Base-by-base conservation (phyloP, 2,329 filamentous ascomycete genomes). In the Lithohypha guttulata region DNA sequence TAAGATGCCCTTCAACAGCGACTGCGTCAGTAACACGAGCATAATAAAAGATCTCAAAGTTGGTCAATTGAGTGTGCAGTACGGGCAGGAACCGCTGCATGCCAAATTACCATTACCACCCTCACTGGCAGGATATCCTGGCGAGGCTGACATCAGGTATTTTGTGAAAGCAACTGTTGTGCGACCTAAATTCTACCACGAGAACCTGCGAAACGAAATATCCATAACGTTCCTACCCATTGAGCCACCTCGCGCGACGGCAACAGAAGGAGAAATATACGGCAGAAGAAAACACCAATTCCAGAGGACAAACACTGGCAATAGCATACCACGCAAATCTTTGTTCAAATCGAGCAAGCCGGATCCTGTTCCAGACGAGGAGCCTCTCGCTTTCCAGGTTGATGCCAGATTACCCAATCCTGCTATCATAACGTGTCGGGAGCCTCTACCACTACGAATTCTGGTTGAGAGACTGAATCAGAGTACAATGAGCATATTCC, bases 161-260 rank as follows among this genome's bases (percentile, higher is more conserved):
- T 98, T 84, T 57, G 72, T 96, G 56, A 98, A 98, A 59, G 85
- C 82, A n/a, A 96, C 91, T 0, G 78, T 96, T 4, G 84, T 86
- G 53, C 71, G 86, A n/a, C 85, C 86, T 0, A 79, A 82, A 10
- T 71, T 95, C 43, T 84, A 93, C 61, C 89, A 89, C 56, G 86
- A 94, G 62, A 95, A 95, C 53, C 82, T 85, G 59, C 71, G 87
- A 41, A 44, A 40, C 42, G 45, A 49, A 34, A 51, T 44, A 21
- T 27, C 35, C 23, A 81, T 95, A 62, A 89, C 84, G 42, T 91
- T 98, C 57, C 70, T 95, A 25, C 91, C 91, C 3, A 89, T 96
- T 50, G 91, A 98, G 59, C 84, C 85, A 4, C 87, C 89, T 1
- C 71, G 87, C 28, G 76, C 77, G 1, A 65, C 72, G 3, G 64